Base-by-base conservation (phyloP, 2,329 filamentous ascomycete genomes). In the Epichloe baconii region DNA sequence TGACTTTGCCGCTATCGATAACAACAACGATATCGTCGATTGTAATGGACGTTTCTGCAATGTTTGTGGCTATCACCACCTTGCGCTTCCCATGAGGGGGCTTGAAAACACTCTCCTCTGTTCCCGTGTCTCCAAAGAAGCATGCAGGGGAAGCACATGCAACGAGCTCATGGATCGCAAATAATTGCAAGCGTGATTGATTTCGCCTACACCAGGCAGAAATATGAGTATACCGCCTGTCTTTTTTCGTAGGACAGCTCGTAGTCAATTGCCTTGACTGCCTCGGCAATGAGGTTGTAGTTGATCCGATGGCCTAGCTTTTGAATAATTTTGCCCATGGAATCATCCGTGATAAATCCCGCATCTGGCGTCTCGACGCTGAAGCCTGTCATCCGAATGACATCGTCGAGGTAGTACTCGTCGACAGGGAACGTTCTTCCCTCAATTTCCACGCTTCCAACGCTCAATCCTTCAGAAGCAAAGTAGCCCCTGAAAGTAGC, bases 21-120 rank as follows among this genome's bases (percentile, higher is more conserved):
- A 98, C 93, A 2, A 88, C 91, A 2, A 97, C 86, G 49, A 98
- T 87, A 63, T 98, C 93, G 63, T 96, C 90, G 54, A 98, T 98
- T 0, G 93, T 98, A 64, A 98, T 97, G 2, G 93, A 97, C 0
- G 93, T 98, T 66, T 98, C 93, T 2, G 93, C 93, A 2, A 98
- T 91, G 61, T 98, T 98, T 44, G 93, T 98, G 1, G 93, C 88
- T 6, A 91, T 87, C 36, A 98, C 86, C 12, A 98, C 80, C 68
- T 98, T 98, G 37, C 93, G 79, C 68, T 88, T 90, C 0, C 89
- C 89, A 3, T 71, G 66, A 0, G 91, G 90, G 4, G 93, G 14
- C 76, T 75, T 31, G 80, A 76, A 64, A 98, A 98, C 0, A 98
- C 93, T 23, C 82, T 79, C 54, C 86, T 85, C 66, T 98, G 93